phyloP scores from a whole-genome alignment of 2,329 filamentous ascomycete species.

The Ophiocordyceps camponoti-rufipedis region DNA sequence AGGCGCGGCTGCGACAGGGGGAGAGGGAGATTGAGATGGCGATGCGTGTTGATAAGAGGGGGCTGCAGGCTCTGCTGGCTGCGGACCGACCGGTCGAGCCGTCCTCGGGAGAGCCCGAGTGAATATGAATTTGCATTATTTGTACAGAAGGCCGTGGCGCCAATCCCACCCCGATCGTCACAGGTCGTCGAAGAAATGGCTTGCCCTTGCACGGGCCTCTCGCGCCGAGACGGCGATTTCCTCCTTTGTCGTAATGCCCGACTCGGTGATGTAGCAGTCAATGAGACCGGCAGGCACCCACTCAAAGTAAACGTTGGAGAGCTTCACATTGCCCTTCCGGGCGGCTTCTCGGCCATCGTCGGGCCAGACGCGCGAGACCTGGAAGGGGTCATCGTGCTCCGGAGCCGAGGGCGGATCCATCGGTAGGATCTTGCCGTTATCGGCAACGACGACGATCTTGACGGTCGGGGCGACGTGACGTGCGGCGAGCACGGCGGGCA shows the following conservation, averaged over 20 bases:
- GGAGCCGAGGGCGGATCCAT: slow-evolving; percentile 22
- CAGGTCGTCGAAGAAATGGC: slow-evolving; percentile 23
- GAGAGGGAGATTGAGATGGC: slow-evolving; percentile 50
- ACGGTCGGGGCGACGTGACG: slow-evolving; percentile 25
- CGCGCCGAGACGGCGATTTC: slow-evolving; percentile 22
- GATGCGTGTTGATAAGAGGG: slow-evolving; percentile 50
- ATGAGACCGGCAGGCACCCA: slow-evolving; percentile 34
- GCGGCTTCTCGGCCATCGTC: not conserved
- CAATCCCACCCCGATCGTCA: slow-evolving; percentile 5
- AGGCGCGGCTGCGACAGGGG: slow-evolving; percentile 43
- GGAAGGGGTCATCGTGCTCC: slow-evolving; percentile 29
- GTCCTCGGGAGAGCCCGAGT: not conserved
- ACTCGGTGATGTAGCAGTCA: slow-evolving; percentile 35
- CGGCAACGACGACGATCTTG: slow-evolving; percentile 36
- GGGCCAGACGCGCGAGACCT: slow-evolving; percentile 20
- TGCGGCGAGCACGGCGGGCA: slow-evolving; percentile 37
- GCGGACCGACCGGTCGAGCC: slow-evolving; percentile 4
- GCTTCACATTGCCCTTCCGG: slow-evolving; percentile 7
- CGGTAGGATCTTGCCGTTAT: slow-evolving; percentile 38
- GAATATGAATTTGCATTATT: not conserved
- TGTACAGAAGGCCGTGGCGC: no score
- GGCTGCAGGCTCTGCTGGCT: slow-evolving; percentile 41
- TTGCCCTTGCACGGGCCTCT: slow-evolving; percentile 16
- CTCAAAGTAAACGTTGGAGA: slow-evolving; percentile 40
- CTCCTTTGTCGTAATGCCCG: slow-evolving; percentile 21